Percentiles rank a stretch among this genome's conserved stretches.
phyloP scores from a whole-genome alignment of 2,329 filamentous ascomycete genomes.

The Aspergillus fructus region DNA sequence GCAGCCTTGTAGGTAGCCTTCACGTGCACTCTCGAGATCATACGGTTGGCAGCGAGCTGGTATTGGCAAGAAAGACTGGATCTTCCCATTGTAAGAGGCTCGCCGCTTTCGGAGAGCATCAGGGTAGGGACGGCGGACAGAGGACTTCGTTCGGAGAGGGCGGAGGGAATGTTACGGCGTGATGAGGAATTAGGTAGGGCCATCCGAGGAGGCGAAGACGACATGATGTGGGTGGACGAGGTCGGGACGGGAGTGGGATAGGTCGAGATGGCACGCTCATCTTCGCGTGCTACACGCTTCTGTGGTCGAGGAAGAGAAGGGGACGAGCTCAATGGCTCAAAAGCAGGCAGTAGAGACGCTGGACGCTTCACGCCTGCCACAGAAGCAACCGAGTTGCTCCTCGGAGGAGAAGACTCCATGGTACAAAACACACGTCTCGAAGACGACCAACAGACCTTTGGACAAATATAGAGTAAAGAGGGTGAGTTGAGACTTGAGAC shows the following conservation, averaged over 20 bases:
- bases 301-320: conserved; percentile 48
- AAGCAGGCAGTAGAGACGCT: conserved; percentile 49
- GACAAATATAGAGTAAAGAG: conserved; percentile 12
- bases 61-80: conserved; percentile 96
- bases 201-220: conserved; percentile 73
- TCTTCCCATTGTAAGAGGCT: conserved; percentile 80
- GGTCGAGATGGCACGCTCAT: conserved; percentile 50
- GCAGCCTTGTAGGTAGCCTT: conserved; percentile 79
- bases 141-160: conserved; percentile 72
- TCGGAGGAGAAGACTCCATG: conserved; percentile 44
- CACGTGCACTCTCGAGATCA: conserved; percentile 91
- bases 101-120: conserved; percentile 76
- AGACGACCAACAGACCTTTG: conserved; percentile 1
- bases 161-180: conserved; percentile 59
- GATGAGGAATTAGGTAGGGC: conserved; percentile 52
- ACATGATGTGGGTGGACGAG: conserved; percentile 87
- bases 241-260: conserved; percentile 95
- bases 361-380: conserved; percentile 47
- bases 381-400: conserved; percentile 32
- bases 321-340: conserved; percentile 51
- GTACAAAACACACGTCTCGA: conserved; percentile 10
- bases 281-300: conserved; percentile 48
- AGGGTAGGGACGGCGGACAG: conserved; percentile 80
- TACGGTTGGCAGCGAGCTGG: conserved; percentile 85
- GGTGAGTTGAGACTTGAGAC: neutral